Conservation (phyloP, 2,329 filamentous ascomycete species). For the Colletotrichum spinosum region DNA sequence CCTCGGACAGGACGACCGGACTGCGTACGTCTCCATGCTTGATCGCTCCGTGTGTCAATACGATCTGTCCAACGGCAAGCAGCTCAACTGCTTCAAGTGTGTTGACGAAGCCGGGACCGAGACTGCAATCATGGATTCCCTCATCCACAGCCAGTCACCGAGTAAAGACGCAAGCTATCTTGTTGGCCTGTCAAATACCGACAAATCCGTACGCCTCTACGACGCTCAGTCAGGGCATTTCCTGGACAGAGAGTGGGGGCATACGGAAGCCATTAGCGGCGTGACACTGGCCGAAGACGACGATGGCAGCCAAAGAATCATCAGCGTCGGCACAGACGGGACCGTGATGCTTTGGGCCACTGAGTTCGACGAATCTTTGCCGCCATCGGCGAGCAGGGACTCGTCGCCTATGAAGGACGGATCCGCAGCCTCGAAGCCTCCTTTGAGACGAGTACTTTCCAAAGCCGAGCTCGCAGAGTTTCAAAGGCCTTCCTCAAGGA, state of each 20-base stretch:
- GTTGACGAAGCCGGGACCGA: slow-evolving; percentile 84
- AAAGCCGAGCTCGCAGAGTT: slow-evolving; percentile 89
- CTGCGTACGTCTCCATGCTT: slow-evolving; percentile 68
- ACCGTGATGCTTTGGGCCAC: slow-evolving; percentile 85
- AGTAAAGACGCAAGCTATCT: slow-evolving; percentile 73
- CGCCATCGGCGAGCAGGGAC: slow-evolving; percentile 59
- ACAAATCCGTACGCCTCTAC: slow-evolving; percentile 95
- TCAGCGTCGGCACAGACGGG: slow-evolving; percentile 83
- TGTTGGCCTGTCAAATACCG: slow-evolving; percentile 90
- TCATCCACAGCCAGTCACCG: slow-evolving; percentile 72
- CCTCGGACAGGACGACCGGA: slow-evolving; percentile 71
- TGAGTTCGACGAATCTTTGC: slow-evolving; percentile 60
- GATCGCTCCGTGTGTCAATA: slow-evolving; percentile 72
- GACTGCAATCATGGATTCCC: slow-evolving; percentile 83
- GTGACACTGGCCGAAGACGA: slow-evolving; percentile 76
- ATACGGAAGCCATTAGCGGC: slow-evolving; percentile 93
- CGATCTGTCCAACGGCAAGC: slow-evolving; percentile 75
- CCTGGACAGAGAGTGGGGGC: slow-evolving; percentile 91
- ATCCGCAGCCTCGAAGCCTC: slow-evolving; percentile 71
- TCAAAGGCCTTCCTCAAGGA: slow-evolving; percentile 62
- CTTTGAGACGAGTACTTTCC: slow-evolving; percentile 86
- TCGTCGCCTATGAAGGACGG: slow-evolving; percentile 65
- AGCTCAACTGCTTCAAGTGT: slow-evolving; percentile 81
- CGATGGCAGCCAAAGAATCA: slow-evolving; percentile 67
- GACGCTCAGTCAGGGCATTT: slow-evolving; percentile 81